Evolutionary conservation across 345 rosid genomes (phyloP).

Genomic region (Iberis pinnata): DNA sequence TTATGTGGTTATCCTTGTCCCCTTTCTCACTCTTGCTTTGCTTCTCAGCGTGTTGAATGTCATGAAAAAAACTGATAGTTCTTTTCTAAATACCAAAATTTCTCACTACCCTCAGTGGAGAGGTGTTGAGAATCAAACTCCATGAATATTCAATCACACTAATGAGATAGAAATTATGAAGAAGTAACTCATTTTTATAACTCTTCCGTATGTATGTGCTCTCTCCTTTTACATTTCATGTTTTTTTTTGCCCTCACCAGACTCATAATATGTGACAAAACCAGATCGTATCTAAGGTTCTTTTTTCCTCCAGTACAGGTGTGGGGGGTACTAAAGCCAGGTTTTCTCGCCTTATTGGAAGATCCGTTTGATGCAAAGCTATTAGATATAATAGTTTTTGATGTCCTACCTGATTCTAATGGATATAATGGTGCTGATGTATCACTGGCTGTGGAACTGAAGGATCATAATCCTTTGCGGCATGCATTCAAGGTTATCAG

Average conservation of each 20-base stretch:
- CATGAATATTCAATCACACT: constrained; percentile 3
- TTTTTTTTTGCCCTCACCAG: constrained; percentile 10
- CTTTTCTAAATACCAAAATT: background rate
- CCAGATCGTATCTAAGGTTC: constrained; percentile 24
- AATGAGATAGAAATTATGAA: constrained; percentile 10
- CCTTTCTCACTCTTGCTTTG: constrained; percentile 5
- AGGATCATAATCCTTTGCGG: constrained; percentile 88
- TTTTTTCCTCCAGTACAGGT: constrained; percentile 61
- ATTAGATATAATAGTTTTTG: constrained; percentile 83
- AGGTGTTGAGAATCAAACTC: background rate
- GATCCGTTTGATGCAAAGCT: constrained; percentile 85
- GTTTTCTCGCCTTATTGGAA: constrained; percentile 85
- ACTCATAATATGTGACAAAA: constrained; percentile 4
- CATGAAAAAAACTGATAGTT: constrained; percentile 4
- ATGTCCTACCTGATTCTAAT: constrained; percentile 82
- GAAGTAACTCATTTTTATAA: constrained; percentile 1
- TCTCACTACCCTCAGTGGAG: constrained; percentile 5
- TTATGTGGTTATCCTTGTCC: background rate
- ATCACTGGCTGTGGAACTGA: constrained; percentile 73
- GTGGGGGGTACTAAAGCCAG: constrained; percentile 96
- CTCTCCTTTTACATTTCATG: constrained; percentile 13
- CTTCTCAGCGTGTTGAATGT: background rate
- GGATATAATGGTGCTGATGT: constrained; percentile 74
- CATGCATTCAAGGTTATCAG: constrained; percentile 78
- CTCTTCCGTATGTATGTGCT: constrained; percentile 8